Base-by-base conservation (phyloP, 2,329 filamentous ascomycete species). In the Clathrospora elynae region DNA sequence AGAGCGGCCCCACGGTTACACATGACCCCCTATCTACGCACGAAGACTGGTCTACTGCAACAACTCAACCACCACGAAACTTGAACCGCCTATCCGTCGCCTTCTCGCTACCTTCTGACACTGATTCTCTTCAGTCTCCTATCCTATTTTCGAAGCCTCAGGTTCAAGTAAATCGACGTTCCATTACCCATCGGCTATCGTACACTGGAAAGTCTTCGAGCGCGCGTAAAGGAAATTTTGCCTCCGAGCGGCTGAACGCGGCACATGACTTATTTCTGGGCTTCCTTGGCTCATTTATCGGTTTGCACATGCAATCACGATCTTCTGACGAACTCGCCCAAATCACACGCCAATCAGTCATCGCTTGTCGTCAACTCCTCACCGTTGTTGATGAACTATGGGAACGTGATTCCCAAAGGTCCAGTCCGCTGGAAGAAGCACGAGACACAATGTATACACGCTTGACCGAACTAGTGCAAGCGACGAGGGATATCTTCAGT, bases 241-340 rank as follows among this genome's bases (percentile, higher is more conserved):
- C 93, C 22, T 96, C 91, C 2, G 87, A 91, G 67, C 85, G 85
- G 56, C 80, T 97, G 34, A 87, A 84, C 60, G 77, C 81, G 35
- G 87, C 85, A 35, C 90, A 96, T 72, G 91, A 97, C 72, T 83
- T 82, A 6, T 96, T 97, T 62, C 75, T 99, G 38, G 93, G 91
- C 5, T 87, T 91, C 63, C 82, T 99, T 36, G 92, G 89, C 35
- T 95, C 90, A 4, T 96, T 97, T 67, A 92, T 97, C 66, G 93
- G 93, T 11, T 79, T 96, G 42, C 90, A 96, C 69, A 78, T 96
- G 47, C 90, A 96, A 67, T 93, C 91, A n/a, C 86, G 93, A 50
- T 93, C 90, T 6, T 86, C 90, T 6, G 83, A 87, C 1, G 90
- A 96, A 66, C 78, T 97, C 34, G 83, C 90, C 20, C 74, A 85